Percentiles rank a stretch among this genome's conserved stretches.
Evolutionary conservation across 768 basidiomycete genomes (phyloP).

Genomic region (Mycena indigotica): DNA sequence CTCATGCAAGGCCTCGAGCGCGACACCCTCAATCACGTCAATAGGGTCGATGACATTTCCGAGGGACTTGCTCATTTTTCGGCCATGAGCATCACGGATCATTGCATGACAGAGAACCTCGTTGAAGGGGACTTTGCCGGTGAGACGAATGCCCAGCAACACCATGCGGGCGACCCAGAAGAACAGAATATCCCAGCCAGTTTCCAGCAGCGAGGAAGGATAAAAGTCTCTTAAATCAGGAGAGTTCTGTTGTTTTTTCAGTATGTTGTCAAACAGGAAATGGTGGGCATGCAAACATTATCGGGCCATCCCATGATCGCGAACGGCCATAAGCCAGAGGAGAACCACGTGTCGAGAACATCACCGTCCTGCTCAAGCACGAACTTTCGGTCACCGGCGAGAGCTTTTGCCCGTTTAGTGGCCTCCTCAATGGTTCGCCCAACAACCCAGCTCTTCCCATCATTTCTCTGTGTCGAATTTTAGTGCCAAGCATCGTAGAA

Average conservation of each 20-base stretch:
- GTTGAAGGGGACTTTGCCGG: conserved; percentile 88
- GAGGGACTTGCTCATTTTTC: conserved; percentile 98
- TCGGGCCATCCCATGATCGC: conserved; percentile 98
- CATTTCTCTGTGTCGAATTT: conserved; percentile 47
- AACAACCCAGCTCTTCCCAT: conserved; percentile 89
- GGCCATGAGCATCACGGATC: conserved; percentile 97
- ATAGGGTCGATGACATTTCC: conserved; percentile 98
- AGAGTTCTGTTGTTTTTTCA: conserved; percentile 45
- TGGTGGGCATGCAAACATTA: conserved; percentile 49
- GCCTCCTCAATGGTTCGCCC: conserved; percentile 81
- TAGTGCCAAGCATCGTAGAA: background rate
- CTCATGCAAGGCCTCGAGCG: conserved; percentile 77
- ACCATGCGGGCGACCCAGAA: conserved; percentile 99
- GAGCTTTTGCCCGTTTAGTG: conserved; percentile 64
- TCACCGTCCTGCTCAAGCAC: conserved; percentile 91
- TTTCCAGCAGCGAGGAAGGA: conserved; percentile 89
- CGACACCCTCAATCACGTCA: conserved; percentile 87
- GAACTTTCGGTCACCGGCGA: conserved; percentile 71
- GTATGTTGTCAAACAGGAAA: conserved; percentile 1
- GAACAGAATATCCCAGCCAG: conserved; percentile 99
- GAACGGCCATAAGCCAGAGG: conserved; percentile 96
- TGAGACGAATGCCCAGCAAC: conserved; percentile 85
- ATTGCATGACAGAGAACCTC: conserved; percentile 98
- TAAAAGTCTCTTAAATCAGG: conserved; percentile 80
- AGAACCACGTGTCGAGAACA: conserved; percentile 99